These are phyloP conservation scores for Acidomyces sp. DNA, from an alignment of 495 filamentous ascomycete species.

Conservation along the genomic window DNA sequence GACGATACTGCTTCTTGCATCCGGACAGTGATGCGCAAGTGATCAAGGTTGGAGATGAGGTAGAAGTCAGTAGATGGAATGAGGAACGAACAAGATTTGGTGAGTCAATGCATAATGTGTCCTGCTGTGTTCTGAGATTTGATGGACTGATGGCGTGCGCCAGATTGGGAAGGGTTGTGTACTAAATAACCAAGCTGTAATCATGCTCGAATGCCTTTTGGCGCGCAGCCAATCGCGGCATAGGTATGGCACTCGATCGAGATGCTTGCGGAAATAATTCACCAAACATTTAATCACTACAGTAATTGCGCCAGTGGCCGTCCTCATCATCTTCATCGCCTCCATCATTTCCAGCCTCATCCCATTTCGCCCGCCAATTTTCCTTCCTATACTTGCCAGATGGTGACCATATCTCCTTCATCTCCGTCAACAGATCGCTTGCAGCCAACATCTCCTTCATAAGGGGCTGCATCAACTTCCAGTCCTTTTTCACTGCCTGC, in stretches of 20 bases:
- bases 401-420: constrained; percentile 3
- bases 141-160: neutral
- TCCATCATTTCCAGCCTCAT: too few relatives aligned
- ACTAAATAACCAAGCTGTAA: neutral
- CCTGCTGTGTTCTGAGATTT: too few relatives aligned
- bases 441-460: constrained; percentile 3
- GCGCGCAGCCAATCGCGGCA: neutral
- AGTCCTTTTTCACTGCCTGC: constrained; percentile 3
- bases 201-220: neutral
- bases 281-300: neutral
- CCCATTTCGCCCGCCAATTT: neutral
- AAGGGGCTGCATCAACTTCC: constrained; percentile 7
- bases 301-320: neutral
- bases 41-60: constrained; percentile 58
- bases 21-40: constrained; percentile 21
- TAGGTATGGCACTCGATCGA: neutral
- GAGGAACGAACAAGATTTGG: constrained; percentile 48
- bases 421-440: neutral
- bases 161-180: constrained; percentile 16
- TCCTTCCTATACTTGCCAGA: neutral
- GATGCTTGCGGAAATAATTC: too few relatives aligned
- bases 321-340: neutral
- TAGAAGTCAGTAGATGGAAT: constrained; percentile 45
- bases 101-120: constrained; percentile 31
- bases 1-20: constrained; percentile 60